These are phyloP conservation scores for Parsonsia alboflavescens DNA, from an alignment of 257 asterid genomes.

Conservation along the genomic window DNA sequence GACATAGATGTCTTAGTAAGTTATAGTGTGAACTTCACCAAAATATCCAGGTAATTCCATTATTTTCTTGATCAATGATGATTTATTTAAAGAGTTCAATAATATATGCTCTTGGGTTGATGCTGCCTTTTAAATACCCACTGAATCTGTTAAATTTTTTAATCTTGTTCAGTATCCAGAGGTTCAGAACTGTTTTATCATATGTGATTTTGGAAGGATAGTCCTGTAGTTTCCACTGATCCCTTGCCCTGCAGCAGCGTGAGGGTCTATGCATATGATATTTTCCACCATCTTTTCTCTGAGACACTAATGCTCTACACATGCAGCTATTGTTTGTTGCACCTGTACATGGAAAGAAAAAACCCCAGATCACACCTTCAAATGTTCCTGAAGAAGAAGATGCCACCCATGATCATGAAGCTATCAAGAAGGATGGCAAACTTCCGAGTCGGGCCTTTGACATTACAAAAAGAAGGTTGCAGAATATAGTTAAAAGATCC, in stretches of 20 bases:
- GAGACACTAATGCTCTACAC: slow-evolving; percentile 7
- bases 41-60: neutral
- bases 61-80: neutral
- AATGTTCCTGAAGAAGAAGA: slow-evolving; percentile 31
- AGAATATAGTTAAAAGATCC: slow-evolving; percentile 69
- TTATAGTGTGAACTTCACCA: neutral
- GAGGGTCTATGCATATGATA: neutral
- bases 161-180: neutral
- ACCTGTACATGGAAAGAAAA: slow-evolving; percentile 66
- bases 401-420: slow-evolving; percentile 31
- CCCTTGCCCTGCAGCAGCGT: neutral
- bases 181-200: no score
- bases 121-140: neutral
- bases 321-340: slow-evolving; percentile 77
- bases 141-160: neutral
- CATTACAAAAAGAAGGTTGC: slow-evolving; percentile 47
- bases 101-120: neutral
- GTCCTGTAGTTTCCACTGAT: neutral
- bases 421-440: slow-evolving; percentile 35
- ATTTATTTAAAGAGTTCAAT: neutral
- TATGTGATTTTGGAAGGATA: neutral
- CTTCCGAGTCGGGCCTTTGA: slow-evolving; percentile 33
- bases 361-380: slow-evolving; percentile 49
- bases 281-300: neutral
- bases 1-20: no score